Evolutionary conservation across 768 basidiomycete species (phyloP), one percentile per base, ranked within the genome.

Genomic region (Macrolepiota albuminosa): DNA sequence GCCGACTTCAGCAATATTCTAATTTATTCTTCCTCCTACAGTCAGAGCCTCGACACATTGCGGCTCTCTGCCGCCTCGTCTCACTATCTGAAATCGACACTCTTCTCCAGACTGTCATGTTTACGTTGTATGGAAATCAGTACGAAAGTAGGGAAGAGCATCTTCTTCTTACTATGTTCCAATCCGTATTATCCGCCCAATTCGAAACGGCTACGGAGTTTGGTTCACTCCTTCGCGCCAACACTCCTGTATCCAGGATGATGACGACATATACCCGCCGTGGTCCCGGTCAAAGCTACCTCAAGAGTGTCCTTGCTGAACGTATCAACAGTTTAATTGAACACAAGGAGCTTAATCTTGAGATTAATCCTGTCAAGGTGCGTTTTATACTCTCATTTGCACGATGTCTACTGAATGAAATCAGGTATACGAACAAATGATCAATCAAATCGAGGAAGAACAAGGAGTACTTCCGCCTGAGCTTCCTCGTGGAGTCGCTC

Each of bases 181-280:
- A 99, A 79, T 95, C 93, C 67, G 97, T 99, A 11, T 81, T 99
- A 6, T 95, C 96, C 49, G 96, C 97, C 29, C 97, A 99, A 74
- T 99, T 99, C 78, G 97, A 99, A 75, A 98, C 93, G 2, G 95
- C 97, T 16, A 96, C 95, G 56, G 97, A 99, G 73, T 98, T 99
- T 66, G 95, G 96, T n/a, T 98, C 96, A 5, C 82, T 99, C 11
- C 85, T 99, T 33, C 92, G 97, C 56, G 97, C 97, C 61, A 99
- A 99, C 75, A 99, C 97, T 53, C 97, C 97, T 50, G 97, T 99
- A 26, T 98, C 95, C 52, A 89, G 97, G 42, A 99, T 99, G 97
- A 99, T 99, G 97, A 99, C 97, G 48, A 98, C 97, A 21, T 99
- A 99, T 75, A 98, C 97, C 56, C 91, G 97, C 61, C 90, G 97